A percentile compares a stretch with the other conserved stretches of the same genome.
Conservation (phyloP, 2,329 filamentous ascomycete genomes). For the Botrytis aclada region DNA sequence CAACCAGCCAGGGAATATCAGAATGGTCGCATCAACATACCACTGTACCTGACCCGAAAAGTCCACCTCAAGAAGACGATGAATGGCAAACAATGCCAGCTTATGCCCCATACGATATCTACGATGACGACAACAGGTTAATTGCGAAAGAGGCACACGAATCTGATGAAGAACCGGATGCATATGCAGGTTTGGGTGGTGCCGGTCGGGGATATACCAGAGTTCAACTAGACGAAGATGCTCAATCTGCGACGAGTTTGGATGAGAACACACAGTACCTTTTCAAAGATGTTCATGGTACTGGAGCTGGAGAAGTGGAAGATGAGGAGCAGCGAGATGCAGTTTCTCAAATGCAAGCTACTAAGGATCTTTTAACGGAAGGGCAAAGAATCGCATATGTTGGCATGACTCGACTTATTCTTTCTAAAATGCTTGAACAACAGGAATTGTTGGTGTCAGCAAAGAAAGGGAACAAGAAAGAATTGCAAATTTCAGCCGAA, state of each 20-base stretch:
- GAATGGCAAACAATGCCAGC: slow-evolving; percentile 94
- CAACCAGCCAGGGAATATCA: slow-evolving; percentile 46
- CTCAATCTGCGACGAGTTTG: slow-evolving; percentile 88
- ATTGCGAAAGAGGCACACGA: slow-evolving; percentile 76
- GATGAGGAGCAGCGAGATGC: slow-evolving; percentile 85
- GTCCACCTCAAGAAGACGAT: slow-evolving; percentile 57
- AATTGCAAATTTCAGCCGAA: slow-evolving; percentile 66
- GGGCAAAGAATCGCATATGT: slow-evolving; percentile 96
- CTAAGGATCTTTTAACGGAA: slow-evolving; percentile 91
- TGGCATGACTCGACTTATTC: slow-evolving; percentile 77
- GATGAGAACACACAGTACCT: slow-evolving; percentile 96
- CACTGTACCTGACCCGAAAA: slow-evolving; percentile 52
- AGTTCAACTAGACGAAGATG: slow-evolving; percentile 93
- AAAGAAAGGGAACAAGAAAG: slow-evolving; percentile 67
- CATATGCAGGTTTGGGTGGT: slow-evolving; percentile 76
- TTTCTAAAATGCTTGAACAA: slow-evolving; percentile 73
- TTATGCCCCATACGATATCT: slow-evolving; percentile 88
- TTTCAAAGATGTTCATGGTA: slow-evolving; percentile 69
- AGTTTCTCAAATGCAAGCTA: slow-evolving; percentile 87
- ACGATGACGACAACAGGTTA: slow-evolving; percentile 87
- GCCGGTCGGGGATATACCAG: slow-evolving; percentile 94
- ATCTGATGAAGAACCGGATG: slow-evolving; percentile 63
- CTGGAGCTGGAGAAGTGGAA: slow-evolving; percentile 56
- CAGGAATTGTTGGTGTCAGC: slow-evolving; percentile 54
- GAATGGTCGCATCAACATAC: slow-evolving; percentile 91